Percentiles rank a stretch among this genome's conserved stretches.
phyloP scores from a whole-genome alignment of 371 early-diverging fungal species.

The Parasitella parasitica region DNA sequence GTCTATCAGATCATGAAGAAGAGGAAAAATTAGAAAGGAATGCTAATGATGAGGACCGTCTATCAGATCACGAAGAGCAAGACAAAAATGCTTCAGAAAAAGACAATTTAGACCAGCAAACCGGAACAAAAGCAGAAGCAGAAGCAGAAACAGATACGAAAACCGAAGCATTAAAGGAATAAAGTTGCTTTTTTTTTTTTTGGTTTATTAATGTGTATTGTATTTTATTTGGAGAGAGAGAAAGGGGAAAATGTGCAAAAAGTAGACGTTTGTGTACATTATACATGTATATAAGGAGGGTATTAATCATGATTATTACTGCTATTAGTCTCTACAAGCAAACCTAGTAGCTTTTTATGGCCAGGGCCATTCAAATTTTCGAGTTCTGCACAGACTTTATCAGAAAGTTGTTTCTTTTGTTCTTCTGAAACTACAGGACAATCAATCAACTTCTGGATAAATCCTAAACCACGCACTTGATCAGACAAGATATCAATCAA shows the following conservation, averaged over 20 bases:
- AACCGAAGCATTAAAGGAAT: not conserved
- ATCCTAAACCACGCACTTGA: constrained; percentile 35
- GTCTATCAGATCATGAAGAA: constrained; percentile 5
- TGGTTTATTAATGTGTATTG: not conserved
- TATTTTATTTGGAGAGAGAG: not conserved
- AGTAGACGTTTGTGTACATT: not conserved
- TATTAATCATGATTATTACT: constrained; percentile 6
- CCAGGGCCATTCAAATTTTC: constrained; percentile 20
- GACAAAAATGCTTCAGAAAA: not conserved
- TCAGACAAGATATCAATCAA: constrained; percentile 32
- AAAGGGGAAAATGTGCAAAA: not conserved
- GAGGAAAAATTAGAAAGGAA: not conserved
- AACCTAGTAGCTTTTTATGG: constrained; percentile 22
- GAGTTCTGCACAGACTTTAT: constrained; percentile 9
- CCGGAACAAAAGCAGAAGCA: no score
- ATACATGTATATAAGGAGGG: not conserved
- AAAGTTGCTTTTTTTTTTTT: not conserved
- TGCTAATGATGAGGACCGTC: not conserved
- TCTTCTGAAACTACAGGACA: constrained; percentile 17
- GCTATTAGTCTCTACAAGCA: constrained; percentile 8
- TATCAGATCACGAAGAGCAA: not conserved
- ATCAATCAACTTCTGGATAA: constrained; percentile 39
- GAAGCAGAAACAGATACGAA: no score
- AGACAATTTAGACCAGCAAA: not conserved
- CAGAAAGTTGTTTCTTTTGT: constrained; percentile 11